Percentiles rank a stretch among this genome's conserved stretches.
Evolutionary conservation across 1,284 basidiomycete species (phyloP).

Genomic region (Xerocomus minutiporus): DNA sequence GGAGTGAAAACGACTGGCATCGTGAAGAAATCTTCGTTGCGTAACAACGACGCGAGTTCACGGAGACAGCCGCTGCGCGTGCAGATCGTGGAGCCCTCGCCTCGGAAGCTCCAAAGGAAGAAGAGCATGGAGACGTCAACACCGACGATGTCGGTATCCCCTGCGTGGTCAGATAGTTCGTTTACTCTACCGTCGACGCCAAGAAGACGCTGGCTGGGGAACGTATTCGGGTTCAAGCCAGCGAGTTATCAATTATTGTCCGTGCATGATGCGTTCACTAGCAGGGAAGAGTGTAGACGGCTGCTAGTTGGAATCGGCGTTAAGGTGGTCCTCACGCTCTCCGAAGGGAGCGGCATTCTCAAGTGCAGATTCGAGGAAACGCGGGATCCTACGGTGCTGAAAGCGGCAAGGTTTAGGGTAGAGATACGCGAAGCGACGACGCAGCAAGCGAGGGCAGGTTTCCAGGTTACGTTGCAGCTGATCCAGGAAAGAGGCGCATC

Average conservation of each 20-base stretch:
- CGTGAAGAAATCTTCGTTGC: conserved; percentile 44
- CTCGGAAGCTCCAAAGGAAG: conserved; percentile 43
- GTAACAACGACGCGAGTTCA: conserved; percentile 29
- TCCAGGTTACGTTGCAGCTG: conserved; percentile 58
- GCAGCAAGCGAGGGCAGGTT: conserved; percentile 44
- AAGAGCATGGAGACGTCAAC: conserved; percentile 29
- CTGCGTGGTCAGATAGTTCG: conserved; percentile 45
- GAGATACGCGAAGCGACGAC: conserved; percentile 54
- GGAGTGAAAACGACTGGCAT: conserved; percentile 17
- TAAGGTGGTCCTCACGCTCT: conserved; percentile 60
- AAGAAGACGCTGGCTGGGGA: conserved; percentile 83
- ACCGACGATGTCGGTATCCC: conserved; percentile 28
- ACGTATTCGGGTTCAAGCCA: conserved; percentile 84
- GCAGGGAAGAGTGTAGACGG: conserved; percentile 69
- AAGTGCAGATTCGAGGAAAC: conserved; percentile 65
- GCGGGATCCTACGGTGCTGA: conserved; percentile 51
- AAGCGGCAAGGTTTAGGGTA: conserved; percentile 73
- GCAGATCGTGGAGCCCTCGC: conserved; percentile 49
- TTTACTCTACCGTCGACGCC: conserved; percentile 43
- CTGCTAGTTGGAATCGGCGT: conserved; percentile 73
- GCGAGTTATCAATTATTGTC: conserved; percentile 63
- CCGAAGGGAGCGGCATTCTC: conserved; percentile 57
- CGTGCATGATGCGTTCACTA: conserved; percentile 60
- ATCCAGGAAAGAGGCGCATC: conserved; percentile 83
- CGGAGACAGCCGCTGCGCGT: conserved; percentile 35